Evolutionary conservation across 306 rosid genomes (phyloP).

Genomic region (Mucuna pruriens): DNA sequence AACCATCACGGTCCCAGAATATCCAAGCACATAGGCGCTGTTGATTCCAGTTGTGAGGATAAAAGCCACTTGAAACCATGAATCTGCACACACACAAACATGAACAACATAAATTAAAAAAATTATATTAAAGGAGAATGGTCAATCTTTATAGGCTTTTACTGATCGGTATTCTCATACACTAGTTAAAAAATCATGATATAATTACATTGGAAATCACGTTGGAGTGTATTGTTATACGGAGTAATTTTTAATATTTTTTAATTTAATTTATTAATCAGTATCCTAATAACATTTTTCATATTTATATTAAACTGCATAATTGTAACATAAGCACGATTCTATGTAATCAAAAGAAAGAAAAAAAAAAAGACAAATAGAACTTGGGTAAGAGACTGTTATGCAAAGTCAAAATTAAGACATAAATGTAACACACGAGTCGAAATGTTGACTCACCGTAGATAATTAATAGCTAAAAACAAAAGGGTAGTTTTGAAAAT

Average conservation of each 20-base stretch:
- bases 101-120: neutral
- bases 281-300: too few species aligned
- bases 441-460: neutral
- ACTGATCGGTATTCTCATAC: too few species aligned
- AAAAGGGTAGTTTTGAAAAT: constrained; percentile 1
- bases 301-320: too few species aligned
- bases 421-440: neutral
- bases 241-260: too few species aligned
- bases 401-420: constrained; percentile 2
- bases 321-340: neutral
- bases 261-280: too few species aligned
- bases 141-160: too few species aligned
- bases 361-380: neutral
- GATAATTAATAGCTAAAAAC: neutral
- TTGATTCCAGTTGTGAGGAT: constrained; percentile 93
- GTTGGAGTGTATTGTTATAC: too few species aligned
- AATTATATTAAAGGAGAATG: neutral
- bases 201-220: too few species aligned
- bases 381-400: neutral
- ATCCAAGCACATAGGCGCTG: constrained; percentile 94
- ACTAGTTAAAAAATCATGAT: too few species aligned
- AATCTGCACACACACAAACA: constrained; percentile 50
- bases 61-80: constrained; percentile 92
- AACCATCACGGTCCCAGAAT: constrained; percentile 85
- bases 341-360: neutral